phyloP scores from a whole-genome alignment of 139 green algal species.

The Coccomyxa sp. region DNA sequence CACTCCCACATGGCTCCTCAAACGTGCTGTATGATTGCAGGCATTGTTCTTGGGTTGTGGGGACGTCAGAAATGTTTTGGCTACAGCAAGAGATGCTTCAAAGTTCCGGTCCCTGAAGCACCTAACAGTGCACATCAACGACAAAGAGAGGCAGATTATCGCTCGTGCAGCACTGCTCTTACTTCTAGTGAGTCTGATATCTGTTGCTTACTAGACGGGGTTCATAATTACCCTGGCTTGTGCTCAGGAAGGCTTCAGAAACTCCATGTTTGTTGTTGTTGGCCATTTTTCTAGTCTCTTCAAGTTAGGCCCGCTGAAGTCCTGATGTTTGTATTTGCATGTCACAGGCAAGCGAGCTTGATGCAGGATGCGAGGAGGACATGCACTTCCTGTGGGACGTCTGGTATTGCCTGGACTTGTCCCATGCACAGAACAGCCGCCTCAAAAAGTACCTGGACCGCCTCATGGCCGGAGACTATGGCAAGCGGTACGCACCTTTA shows the following conservation, averaged over 20 bases:
- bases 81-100: background rate
- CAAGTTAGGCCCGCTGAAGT: too few relatives aligned
- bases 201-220: too few relatives aligned
- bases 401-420: background rate
- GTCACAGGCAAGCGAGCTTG: background rate
- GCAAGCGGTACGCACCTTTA: background rate
- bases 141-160: background rate
- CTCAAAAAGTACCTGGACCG: background rate
- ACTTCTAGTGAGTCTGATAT: background rate
- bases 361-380: background rate
- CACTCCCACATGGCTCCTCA: too few relatives aligned
- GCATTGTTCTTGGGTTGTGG: background rate
- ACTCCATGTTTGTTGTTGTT: too few relatives aligned
- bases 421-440: background rate
- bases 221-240: too few relatives aligned
- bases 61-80: background rate
- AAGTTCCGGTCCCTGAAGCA: background rate
- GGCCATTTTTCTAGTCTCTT: too few relatives aligned
- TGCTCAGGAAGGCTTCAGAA: too few relatives aligned
- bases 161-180: background rate
- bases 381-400: background rate
- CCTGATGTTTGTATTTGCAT: background rate
- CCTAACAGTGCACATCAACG: background rate
- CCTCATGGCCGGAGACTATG: background rate
- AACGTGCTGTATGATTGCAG: background rate